phyloP scores from a whole-genome alignment of 139 green algal species.

The Micractinium sp. region DNA sequence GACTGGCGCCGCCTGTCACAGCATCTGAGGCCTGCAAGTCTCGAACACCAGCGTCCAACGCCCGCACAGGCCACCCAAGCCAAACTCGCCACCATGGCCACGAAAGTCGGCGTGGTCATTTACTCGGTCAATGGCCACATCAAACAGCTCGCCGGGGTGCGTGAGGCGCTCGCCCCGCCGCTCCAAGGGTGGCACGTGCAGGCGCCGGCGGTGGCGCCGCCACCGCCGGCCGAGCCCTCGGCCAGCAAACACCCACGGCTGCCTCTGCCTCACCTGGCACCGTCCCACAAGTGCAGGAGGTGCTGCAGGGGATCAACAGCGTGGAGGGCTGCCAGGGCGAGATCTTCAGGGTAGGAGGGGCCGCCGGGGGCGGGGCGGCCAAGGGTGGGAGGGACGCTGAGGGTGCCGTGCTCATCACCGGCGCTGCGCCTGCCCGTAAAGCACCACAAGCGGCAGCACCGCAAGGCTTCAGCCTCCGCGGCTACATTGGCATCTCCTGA shows the following conservation, averaged over 20 bases:
- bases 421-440: too few relatives aligned
- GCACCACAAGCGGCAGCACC: too few relatives aligned
- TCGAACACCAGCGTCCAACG: too few relatives aligned
- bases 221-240: neutral
- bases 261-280: neutral
- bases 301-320: constrained; percentile 39
- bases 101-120: neutral
- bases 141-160: constrained; percentile 45
- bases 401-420: too few relatives aligned
- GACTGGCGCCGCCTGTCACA: too few relatives aligned
- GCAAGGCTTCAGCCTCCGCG: too few relatives aligned
- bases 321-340: constrained; percentile 29
- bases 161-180: constrained; percentile 2
- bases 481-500: too few relatives aligned
- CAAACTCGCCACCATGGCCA: too few relatives aligned
- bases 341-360: constrained; percentile 49
- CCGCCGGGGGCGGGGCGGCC: too few relatives aligned
- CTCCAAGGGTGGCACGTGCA: neutral
- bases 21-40: too few relatives aligned
- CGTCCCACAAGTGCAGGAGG: neutral
- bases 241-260: neutral
- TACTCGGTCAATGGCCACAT: constrained; percentile 50
- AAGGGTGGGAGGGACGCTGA: neutral
- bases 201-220: neutral
- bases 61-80: too few relatives aligned